Percentiles rank a stretch among this genome's conserved stretches.
These are phyloP conservation scores for Aspergillus thermomutatus DNA, from an alignment of 2,329 filamentous ascomycete species.

Conservation along the genomic window DNA sequence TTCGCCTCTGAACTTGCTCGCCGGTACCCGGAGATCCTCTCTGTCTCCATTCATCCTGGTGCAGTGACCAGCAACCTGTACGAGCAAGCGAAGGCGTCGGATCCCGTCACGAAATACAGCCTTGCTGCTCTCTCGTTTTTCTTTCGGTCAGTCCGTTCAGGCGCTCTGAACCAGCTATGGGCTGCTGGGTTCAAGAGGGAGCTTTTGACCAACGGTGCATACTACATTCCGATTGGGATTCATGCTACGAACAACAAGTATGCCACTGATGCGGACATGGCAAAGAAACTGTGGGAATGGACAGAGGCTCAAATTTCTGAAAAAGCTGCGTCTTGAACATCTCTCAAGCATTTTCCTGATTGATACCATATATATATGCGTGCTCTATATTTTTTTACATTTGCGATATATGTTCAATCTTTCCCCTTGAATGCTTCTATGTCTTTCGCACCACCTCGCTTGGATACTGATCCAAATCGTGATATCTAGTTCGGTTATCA, in stretches of 20 bases:
- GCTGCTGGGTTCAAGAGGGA: conserved; percentile 33
- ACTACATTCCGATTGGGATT: conserved; percentile 41
- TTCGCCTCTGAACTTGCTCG: conserved; percentile 47
- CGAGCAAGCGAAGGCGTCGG: conserved; percentile 24
- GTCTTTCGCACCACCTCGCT: neutral
- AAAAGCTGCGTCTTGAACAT: conserved; percentile 3
- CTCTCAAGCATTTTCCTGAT: neutral
- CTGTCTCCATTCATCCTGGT: conserved; percentile 51
- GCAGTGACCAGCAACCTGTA: conserved; percentile 43
- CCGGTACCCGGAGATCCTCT: conserved; percentile 41
- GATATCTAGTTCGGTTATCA: neutral
- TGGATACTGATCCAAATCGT: neutral
- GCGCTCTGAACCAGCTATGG: conserved; percentile 43
- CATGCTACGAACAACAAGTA: conserved; percentile 27
- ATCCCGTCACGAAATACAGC: conserved; percentile 20
- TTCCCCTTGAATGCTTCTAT: neutral
- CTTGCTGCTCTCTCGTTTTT: conserved; percentile 21
- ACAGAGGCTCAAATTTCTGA: conserved; percentile 35
- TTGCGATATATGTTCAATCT: neutral
- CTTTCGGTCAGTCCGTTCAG: conserved; percentile 31
- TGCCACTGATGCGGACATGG: conserved; percentile 31
- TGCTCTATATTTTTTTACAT: neutral
- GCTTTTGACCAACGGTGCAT: conserved; percentile 36
- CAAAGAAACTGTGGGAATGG: conserved; percentile 43
- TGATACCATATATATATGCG: neutral